Conservation (phyloP, 345 rosid genomes). For the Pseudoturritis turrita region DNA sequence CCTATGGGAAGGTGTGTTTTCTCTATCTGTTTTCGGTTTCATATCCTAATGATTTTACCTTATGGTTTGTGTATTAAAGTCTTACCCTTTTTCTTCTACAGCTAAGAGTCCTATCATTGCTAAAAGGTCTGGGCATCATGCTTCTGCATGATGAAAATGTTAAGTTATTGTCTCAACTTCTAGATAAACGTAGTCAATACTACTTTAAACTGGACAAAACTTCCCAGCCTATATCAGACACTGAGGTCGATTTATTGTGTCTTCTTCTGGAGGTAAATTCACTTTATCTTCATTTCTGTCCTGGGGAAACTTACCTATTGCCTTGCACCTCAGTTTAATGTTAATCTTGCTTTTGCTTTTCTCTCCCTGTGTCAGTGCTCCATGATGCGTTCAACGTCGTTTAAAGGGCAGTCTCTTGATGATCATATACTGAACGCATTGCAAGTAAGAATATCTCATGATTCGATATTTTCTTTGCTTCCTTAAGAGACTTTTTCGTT, state of each 20-base stretch:
- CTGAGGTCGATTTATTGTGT: constrained; percentile 66
- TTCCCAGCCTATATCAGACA: constrained; percentile 46
- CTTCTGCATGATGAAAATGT: constrained; percentile 55
- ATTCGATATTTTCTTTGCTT: not conserved
- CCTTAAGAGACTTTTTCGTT: not conserved
- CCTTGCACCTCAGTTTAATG: constrained; percentile 5
- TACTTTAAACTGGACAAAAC: constrained; percentile 39
- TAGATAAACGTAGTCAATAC: constrained; percentile 51
- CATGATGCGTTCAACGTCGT: constrained; percentile 35
- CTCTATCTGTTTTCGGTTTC: constrained; percentile 12
- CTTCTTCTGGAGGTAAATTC: constrained; percentile 73
- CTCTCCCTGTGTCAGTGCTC: constrained; percentile 52
- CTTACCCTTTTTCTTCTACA: constrained; percentile 35
- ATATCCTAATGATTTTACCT: not conserved
- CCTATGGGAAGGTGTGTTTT: constrained; percentile 65
- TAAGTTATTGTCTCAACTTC: constrained; percentile 52
- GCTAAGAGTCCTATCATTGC: constrained; percentile 64
- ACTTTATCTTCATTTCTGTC: not conserved
- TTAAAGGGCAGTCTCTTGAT: constrained; percentile 35
- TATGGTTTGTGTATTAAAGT: not conserved
- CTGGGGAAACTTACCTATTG: not conserved
- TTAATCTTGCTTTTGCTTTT: constrained; percentile 15
- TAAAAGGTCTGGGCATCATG: constrained; percentile 67
- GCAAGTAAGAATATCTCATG: constrained; percentile 48
- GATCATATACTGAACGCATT: constrained; percentile 54